phyloP scores from a whole-genome alignment of 2,329 filamentous ascomycete species.

The Aspergillus ibericus region DNA sequence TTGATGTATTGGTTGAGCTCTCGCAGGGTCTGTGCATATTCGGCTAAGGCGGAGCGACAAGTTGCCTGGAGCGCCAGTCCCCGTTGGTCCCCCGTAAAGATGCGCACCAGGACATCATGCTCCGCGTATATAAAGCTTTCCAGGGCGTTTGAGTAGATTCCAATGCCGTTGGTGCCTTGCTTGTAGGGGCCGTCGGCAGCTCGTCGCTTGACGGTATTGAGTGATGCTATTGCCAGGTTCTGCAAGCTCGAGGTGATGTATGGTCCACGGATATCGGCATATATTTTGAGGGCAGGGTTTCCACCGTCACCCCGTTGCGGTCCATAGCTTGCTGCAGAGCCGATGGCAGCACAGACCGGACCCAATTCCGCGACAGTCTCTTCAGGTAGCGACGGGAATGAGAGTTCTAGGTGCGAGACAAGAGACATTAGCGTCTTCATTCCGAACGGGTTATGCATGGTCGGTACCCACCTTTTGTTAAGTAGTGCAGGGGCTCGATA shows the following conservation, averaged over 20 bases:
- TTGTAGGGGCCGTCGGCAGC: constrained; percentile 78
- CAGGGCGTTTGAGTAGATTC: constrained; percentile 82
- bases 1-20: constrained; percentile 91
- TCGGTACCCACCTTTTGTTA: constrained; percentile 72
- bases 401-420: constrained; percentile 48
- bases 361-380: constrained; percentile 74
- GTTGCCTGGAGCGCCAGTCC: constrained; percentile 74
- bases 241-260: constrained; percentile 81
- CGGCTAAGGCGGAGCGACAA: constrained; percentile 73
- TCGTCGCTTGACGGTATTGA: constrained; percentile 77
- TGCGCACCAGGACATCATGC: constrained; percentile 83
- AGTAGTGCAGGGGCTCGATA: constrained; percentile 86
- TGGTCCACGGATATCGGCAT: constrained; percentile 79
- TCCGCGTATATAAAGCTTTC: constrained; percentile 85
- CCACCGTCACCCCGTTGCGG: constrained; percentile 56
- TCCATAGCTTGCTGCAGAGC: constrained; percentile 57
- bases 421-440: constrained; percentile 32
- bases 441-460: neutral
- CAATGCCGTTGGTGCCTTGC: constrained; percentile 85
- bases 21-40: constrained; percentile 80
- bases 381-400: constrained; percentile 77
- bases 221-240: constrained; percentile 82
- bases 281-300: constrained; percentile 75
- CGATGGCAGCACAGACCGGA: constrained; percentile 76
- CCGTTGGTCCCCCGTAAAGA: constrained; percentile 87